Conservation (phyloP, 2,329 filamentous ascomycete genomes). For the Paecilomyces fulvus region DNA sequence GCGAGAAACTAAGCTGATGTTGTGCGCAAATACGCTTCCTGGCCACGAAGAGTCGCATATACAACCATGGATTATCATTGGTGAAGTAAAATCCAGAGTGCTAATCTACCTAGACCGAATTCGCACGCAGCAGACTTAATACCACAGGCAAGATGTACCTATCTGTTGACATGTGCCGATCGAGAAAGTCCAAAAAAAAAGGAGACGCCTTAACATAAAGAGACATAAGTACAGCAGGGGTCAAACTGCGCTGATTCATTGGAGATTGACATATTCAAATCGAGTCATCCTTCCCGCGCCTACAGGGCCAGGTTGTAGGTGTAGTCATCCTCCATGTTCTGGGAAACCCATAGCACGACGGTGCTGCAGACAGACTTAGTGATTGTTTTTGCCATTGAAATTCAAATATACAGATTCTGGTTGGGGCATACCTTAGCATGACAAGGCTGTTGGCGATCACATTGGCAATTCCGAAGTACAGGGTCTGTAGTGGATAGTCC, state of each 20-base stretch:
- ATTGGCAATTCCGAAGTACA: constrained; percentile 62
- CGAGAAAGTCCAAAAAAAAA: neutral
- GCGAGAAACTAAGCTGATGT: neutral
- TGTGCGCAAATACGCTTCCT: neutral
- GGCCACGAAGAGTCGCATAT: neutral
- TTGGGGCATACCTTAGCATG: constrained; percentile 53
- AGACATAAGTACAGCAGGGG: neutral
- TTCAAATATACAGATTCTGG: constrained; percentile 1
- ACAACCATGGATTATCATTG: neutral
- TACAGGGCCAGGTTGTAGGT: constrained; percentile 60
- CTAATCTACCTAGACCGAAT: neutral
- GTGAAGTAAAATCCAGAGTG: neutral
- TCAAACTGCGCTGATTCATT: neutral
- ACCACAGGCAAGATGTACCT: neutral
- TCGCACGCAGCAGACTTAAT: neutral
- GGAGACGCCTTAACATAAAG: neutral
- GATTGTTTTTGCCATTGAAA: neutral
- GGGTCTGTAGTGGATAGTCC: constrained; percentile 50
- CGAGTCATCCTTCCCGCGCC: neutral
- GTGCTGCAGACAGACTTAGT: constrained; percentile 39
- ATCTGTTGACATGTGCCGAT: neutral
- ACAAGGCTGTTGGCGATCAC: constrained; percentile 56
- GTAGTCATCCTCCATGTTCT: constrained; percentile 67
- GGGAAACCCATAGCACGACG: constrained; percentile 58
- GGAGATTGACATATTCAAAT: neutral